Base-by-base conservation (phyloP, 192 early-diverging fungal species). In the Linnemannia zychae region DNA sequence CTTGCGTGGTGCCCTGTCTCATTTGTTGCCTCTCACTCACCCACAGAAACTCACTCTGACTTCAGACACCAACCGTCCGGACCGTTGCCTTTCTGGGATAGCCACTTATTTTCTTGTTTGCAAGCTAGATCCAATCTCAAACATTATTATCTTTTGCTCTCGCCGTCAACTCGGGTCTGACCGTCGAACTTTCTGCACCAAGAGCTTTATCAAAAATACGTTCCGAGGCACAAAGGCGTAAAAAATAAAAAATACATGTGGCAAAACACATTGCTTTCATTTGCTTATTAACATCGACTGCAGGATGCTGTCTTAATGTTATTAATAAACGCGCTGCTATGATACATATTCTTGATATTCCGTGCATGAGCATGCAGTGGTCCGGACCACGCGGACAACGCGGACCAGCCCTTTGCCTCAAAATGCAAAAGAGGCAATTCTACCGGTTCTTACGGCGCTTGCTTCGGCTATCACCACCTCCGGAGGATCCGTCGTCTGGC, bases 371-470 rank as follows among this genome's bases (percentile, higher is more conserved):
- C 48, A 63, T n/a, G 28, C 28, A n/a, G 12, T 28, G 28, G 57
- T 22, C 13, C 57, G 57, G 57, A 63, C 28, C 57, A 63, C 28
- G 57, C 57, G 24, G 6, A 3, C 13, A 24, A 15, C 57, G 57
- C 57, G 24, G 6, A 3, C 13, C 12, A 15, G 24, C 12, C 12
- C 57, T n/a, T 63, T 31, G 28, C 22, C 28, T 28, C 28, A 63
- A 7, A 63, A 63, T 7, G 22, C 22, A 63, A 31, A 22, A 63
- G 7, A 63, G 28, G 28, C 57, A 33, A 31, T 49, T 15, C 28
- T 24, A 63, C 57, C 57, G 57, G 65, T 83, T 83, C 76, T 83
- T 83, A 31, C 81, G 81, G 12, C 81, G 75, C 22, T 83, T 83
- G 57, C 46, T 77, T 22, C 81, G 71, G 50, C 74, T 78, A 28